Evolutionary conservation across 768 basidiomycete species (phyloP), one percentile per base, ranked within the genome.

Genomic region (Termitomyces sp.): DNA sequence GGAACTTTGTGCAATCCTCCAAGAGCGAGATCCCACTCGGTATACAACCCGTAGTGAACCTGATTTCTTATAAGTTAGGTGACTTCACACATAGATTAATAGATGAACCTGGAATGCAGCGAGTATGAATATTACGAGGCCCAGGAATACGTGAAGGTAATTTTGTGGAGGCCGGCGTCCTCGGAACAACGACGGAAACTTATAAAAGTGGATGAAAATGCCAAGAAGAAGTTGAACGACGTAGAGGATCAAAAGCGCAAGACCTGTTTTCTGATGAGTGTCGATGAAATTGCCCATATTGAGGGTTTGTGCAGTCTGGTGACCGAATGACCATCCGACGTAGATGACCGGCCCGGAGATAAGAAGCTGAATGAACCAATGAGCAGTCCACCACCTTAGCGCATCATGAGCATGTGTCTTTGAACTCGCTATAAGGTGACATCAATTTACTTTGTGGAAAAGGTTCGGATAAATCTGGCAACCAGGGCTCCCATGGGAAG

Each of bases 401-500:
- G 44, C 50, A 56, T 62, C 6, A 56, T 60, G 46, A 58, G 38
- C 54, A 52, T 28, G 40, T 20, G 52, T 49, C 49, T 38, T 33
- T 42, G 2, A 22, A 39, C 20, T n/a, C 22, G 50, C 42, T 38
- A 40, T 7, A 28, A 59, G 11, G 28, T 40, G 22, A 57, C 20
- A 24, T 52, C 28, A 42, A 70, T 78, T 69, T 69, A 84, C 78
- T 67, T 73, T 42, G 70, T 72, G 28, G 75, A 81, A 63, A 79
- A 81, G 8, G 84, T 86, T 54, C 86, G 77, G 15, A 77, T 68
- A 64, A 81, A 86, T 61, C 86, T 78, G 32, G 83, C 81, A 46
- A 85, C 71, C 63, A 88, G 72, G 12, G 76, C 79, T n/a, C 87
- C 86, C 35, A 83, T 60, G 4, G 87, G 87, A 9, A 89, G 77